Percentiles rank a stretch among this genome's conserved stretches.
These are phyloP conservation scores for Epithemia pelagica DNA, from an alignment of 108 stramenopile genomes.

Conservation along the genomic window DNA sequence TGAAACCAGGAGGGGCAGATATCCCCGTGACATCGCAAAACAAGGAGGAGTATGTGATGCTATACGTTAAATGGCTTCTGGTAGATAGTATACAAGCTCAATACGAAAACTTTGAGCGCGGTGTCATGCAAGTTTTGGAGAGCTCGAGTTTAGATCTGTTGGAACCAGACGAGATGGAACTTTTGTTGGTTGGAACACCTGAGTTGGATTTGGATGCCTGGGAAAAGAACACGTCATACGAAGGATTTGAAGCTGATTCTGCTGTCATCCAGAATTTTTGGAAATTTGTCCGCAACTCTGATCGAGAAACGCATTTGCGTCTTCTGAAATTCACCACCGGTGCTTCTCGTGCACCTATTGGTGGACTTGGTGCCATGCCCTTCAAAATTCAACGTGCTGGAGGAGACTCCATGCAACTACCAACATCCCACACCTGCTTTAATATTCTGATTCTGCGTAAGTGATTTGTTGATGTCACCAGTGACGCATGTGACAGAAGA, in stretches of 20 bases:
- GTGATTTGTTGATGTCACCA: too few species aligned
- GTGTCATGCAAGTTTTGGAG: constrained; percentile 72
- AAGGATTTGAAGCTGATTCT: constrained; percentile 60
- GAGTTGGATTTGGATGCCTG: constrained; percentile 80
- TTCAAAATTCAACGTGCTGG: constrained; percentile 91
- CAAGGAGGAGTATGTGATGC: constrained; percentile 82
- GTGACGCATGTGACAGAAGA: constrained; percentile 26
- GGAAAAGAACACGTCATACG: constrained; percentile 63
- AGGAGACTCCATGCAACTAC: constrained; percentile 77
- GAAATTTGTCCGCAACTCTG: constrained; percentile 52
- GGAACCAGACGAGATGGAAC: constrained; percentile 80
- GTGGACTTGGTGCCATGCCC: constrained; percentile 76
- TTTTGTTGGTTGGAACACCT: constrained; percentile 79
- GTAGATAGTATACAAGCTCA: constrained; percentile 71
- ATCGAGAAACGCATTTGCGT: constrained; percentile 43
- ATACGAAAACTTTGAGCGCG: constrained; percentile 68
- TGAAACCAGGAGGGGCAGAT: constrained; percentile 75
- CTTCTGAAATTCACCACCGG: constrained; percentile 91
- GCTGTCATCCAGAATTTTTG: constrained; percentile 65
- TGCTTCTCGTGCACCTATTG: constrained; percentile 79
- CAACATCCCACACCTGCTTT: constrained; percentile 93
- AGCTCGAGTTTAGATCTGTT: constrained; percentile 62
- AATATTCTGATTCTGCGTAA: constrained; percentile 51
- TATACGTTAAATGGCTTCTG: constrained; percentile 75
- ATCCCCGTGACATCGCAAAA: constrained; percentile 77